Evolutionary conservation across 805 yeast species (phyloP).

Genomic region (Teunomyces barrocoloradensis): DNA sequence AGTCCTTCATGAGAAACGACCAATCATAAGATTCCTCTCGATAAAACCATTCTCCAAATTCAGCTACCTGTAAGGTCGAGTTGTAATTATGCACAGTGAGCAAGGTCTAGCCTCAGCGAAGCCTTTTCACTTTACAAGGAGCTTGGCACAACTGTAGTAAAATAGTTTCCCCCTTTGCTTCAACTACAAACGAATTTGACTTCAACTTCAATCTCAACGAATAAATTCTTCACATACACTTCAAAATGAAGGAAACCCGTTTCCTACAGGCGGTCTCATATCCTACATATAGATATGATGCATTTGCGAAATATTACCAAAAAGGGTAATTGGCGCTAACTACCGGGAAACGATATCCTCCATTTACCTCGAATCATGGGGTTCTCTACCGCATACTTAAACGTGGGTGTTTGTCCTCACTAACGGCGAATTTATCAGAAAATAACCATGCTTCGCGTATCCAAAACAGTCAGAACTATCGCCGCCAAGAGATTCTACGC

Average conservation of each 20-base stretch:
- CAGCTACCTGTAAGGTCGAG: not conserved
- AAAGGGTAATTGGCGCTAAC: not conserved
- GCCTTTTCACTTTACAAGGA: not conserved
- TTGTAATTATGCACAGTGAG: not conserved
- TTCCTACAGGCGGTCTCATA: not conserved
- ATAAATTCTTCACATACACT: too few species aligned
- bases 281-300: not conserved
- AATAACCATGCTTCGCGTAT: slow-evolving; percentile 7
- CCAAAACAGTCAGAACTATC: not conserved
- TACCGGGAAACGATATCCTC: slow-evolving; percentile 1
- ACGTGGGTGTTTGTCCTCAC: not conserved
- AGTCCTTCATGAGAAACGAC: not conserved
- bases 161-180: too few species aligned
- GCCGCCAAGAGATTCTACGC: not conserved
- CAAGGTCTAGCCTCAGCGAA: not conserved
- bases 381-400: not conserved
- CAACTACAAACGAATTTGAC: too few species aligned
- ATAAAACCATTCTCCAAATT: not conserved
- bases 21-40: not conserved
- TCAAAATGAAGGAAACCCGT: not conserved
- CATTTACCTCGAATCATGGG: not conserved
- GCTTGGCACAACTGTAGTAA: not conserved
- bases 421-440: too few species aligned
- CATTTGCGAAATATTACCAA: not conserved
- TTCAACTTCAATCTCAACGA: too few species aligned